Evolutionary conservation across 495 filamentous ascomycete genomes (phyloP), one percentile per base, ranked within the genome.

Genomic region (Neurospora sp.): DNA sequence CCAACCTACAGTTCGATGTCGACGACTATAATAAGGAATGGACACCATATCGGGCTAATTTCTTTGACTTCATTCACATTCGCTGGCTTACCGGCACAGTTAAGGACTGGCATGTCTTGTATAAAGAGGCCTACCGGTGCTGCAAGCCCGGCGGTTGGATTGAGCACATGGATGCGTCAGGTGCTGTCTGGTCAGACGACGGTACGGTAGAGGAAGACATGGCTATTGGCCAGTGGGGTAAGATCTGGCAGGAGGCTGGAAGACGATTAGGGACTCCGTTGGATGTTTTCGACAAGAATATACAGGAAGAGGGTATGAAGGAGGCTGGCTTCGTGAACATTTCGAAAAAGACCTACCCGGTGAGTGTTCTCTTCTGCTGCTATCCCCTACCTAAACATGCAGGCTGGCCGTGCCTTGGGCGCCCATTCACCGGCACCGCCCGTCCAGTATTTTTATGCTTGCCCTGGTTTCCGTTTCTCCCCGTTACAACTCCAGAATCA

Each of bases 11-110:
- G 16, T 89, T 89, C 75, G 82, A 85, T 72, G 80, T 88, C 59
- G 86, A 87, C 68, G 86, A 88, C 73, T 83, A 84, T 73, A 84
- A 84, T 48, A 69, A 74, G 14, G 74, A 74, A 16, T 90, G 86
- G 87, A 76, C 81, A 31, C 2, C 27, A 16, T 87, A 82, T 71
- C 72, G 76, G 16, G 70, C 78, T 10, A 76, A 85, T 48, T 70
- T 76, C 68, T 91, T 91, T 75, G 90, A 91, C 79, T 88, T 86
- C 72, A 83, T 91, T 71, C 88, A 91, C 78, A 82, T 87, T 11
- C 85, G 89, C 39, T 77, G 80, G 8, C 75, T 90, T 35, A 81
- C 84, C 71, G 86, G 82, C 53, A 84, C 82, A 39, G 80, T 90
- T 39, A 77, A 75, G 38, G 81, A 89, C 74, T 91, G 89, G 89